A percentile compares a stretch with the other conserved stretches of the same genome.
Conservation (phyloP, 2,329 filamentous ascomycete species). For the Fragosphaeria purpurea region DNA sequence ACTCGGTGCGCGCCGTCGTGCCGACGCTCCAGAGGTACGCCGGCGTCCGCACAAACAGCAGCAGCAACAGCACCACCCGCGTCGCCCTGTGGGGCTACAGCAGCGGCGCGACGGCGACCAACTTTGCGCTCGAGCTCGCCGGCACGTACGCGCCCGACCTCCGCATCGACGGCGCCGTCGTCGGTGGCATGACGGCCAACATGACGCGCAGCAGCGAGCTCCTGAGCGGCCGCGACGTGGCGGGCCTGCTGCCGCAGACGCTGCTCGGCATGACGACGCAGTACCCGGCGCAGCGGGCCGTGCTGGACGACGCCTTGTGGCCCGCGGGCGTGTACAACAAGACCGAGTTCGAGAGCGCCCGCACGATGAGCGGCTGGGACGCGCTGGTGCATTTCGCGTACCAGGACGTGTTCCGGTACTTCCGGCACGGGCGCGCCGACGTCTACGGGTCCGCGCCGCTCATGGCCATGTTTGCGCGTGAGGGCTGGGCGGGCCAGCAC, state of each 20-base stretch:
- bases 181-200: slow-evolving; percentile 33
- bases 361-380: slow-evolving; percentile 18
- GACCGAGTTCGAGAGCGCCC: slow-evolving; percentile 21
- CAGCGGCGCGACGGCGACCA: slow-evolving; percentile 35
- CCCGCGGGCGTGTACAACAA: slow-evolving; percentile 20
- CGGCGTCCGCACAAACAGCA: slow-evolving; percentile 18
- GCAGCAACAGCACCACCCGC: slow-evolving; percentile 14
- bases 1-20: slow-evolving; percentile 30
- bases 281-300: slow-evolving; percentile 19
- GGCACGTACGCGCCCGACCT: slow-evolving; percentile 35
- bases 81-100: slow-evolving; percentile 42
- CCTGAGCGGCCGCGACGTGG: slow-evolving; percentile 21
- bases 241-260: slow-evolving; percentile 25
- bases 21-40: slow-evolving; percentile 6
- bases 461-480: slow-evolving; percentile 5
- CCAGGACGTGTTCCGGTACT: slow-evolving; percentile 29
- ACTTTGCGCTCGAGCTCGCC: slow-evolving; percentile 33
- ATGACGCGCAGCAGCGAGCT: slow-evolving; percentile 22
- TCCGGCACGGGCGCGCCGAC: slow-evolving; percentile 22
- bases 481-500: slow-evolving; percentile 22
- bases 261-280: slow-evolving; percentile 23
- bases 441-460: slow-evolving; percentile 4
- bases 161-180: slow-evolving; percentile 29
- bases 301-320: slow-evolving; percentile 18
- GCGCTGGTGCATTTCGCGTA: slow-evolving; percentile 19